Percentiles rank a stretch among this genome's conserved stretches.
phyloP scores from a whole-genome alignment of 371 early-diverging fungal species.

The Mucor racemosus region DNA sequence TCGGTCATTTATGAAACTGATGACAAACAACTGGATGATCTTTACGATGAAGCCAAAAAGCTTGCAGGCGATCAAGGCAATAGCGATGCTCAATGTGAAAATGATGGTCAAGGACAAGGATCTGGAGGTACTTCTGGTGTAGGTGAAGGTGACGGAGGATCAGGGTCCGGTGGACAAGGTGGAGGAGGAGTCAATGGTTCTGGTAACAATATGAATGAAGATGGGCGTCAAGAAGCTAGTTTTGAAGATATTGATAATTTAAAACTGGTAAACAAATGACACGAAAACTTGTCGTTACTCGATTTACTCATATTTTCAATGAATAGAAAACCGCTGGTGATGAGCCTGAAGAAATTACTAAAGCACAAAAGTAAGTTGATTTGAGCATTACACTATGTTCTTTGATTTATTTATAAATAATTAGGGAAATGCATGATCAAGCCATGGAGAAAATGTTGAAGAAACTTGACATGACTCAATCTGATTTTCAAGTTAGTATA shows the following conservation, averaged over 20 bases:
- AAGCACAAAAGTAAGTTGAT: constrained; percentile 58
- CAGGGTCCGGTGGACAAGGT: constrained; percentile 35
- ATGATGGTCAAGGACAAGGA: constrained; percentile 38
- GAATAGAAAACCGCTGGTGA: constrained; percentile 51
- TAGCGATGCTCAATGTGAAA: constrained; percentile 38
- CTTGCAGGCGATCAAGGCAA: constrained; percentile 45
- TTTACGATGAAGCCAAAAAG: constrained; percentile 43
- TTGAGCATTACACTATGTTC: no score
- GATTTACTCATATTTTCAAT: no score
- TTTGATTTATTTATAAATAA: no score
- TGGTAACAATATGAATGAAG: constrained; percentile 55
- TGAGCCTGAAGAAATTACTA: constrained; percentile 51
- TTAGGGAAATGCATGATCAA: constrained; percentile 69
- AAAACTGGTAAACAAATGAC: constrained; percentile 50
- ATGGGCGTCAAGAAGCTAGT: constrained; percentile 64
- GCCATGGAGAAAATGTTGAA: constrained; percentile 66
- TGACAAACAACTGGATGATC: constrained; percentile 10
- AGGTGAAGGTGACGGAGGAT: constrained; percentile 42
- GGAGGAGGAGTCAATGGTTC: constrained; percentile 50
- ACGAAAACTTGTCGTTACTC: not conserved
- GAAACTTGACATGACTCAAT: constrained; percentile 74
- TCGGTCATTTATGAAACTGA: constrained; percentile 70
- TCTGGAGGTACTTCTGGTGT: constrained; percentile 34
- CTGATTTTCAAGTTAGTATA: constrained; percentile 59
- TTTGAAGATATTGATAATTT: constrained; percentile 71